Evolutionary conservation across 225 moss, liverwort and hornwort genomes (phyloP).

Genomic region (Anthoceros angustus): DNA sequence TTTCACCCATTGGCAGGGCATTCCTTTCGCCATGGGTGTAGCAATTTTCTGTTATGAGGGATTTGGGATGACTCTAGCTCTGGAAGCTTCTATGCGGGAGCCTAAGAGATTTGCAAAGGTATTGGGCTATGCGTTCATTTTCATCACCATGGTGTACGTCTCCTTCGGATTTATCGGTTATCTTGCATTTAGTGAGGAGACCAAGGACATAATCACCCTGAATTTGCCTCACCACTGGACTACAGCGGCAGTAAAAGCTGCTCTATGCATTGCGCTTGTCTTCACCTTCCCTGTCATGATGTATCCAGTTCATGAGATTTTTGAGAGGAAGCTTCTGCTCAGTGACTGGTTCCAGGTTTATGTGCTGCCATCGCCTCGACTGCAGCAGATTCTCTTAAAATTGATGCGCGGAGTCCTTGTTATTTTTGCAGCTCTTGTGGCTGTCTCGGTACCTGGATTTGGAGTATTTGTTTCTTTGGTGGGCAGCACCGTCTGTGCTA

Average conservation of each 20-base stretch:
- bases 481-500: slow-evolving; percentile 81
- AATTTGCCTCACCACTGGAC: slow-evolving; percentile 58
- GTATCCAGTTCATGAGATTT: slow-evolving; percentile 85
- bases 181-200: slow-evolving; percentile 56
- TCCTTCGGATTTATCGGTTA: slow-evolving; percentile 66
- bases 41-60: slow-evolving; percentile 85
- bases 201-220: slow-evolving; percentile 78
- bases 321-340: slow-evolving; percentile 49
- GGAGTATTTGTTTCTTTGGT: slow-evolving; percentile 74
- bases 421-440: slow-evolving; percentile 38
- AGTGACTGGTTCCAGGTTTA: slow-evolving; percentile 56
- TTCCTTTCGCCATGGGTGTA: slow-evolving; percentile 78
- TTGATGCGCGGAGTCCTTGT: slow-evolving; percentile 43
- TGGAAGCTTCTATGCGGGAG: slow-evolving; percentile 69
- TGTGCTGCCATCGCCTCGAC: slow-evolving; percentile 12
- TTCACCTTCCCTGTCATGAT: slow-evolving; percentile 96
- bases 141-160: slow-evolving; percentile 52
- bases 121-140: slow-evolving; percentile 33
- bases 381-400: slow-evolving; percentile 28
- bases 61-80: slow-evolving; percentile 75
- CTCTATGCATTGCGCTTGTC: slow-evolving; percentile 62
- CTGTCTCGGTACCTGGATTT: slow-evolving; percentile 69
- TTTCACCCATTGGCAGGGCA: slow-evolving; percentile 31
- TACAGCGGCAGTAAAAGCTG: slow-evolving; percentile 50
- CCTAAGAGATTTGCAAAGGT: slow-evolving; percentile 33